A percentile compares a stretch with the other conserved stretches of the same genome.
phyloP scores from a whole-genome alignment of 805 yeast species.

The Ogataea zsoltii region DNA sequence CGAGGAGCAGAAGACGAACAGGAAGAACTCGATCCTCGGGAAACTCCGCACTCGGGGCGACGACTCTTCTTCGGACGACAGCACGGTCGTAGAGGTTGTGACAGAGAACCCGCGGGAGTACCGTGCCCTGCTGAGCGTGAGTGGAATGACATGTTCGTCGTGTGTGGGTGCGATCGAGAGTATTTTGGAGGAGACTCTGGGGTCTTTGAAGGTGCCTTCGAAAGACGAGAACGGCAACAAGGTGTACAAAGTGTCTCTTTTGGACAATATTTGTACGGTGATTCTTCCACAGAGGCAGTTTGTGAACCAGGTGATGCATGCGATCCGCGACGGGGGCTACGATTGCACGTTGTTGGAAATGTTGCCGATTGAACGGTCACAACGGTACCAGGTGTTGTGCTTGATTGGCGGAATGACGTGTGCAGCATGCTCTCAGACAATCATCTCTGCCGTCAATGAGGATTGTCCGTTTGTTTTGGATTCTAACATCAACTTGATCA shows the following conservation, averaged over 20 bases:
- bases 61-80: conserved; percentile 16
- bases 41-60: conserved; percentile 17
- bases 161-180: conserved; percentile 49
- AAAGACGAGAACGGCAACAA: conserved; percentile 15
- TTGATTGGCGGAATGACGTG: conserved; percentile 75
- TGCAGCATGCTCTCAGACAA: conserved; percentile 62
- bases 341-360: conserved; percentile 57
- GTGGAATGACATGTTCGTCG: conserved; percentile 71
- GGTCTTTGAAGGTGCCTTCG: conserved; percentile 15
- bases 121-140: conserved; percentile 55
- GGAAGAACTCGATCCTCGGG: neutral
- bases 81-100: conserved; percentile 28
- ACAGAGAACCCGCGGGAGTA: conserved; percentile 29
- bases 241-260: conserved; percentile 33
- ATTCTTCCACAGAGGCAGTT: conserved; percentile 53
- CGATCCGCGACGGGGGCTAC: conserved; percentile 47
- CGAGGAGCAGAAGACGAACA: conserved; percentile 19
- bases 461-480: conserved; percentile 52
- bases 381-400: conserved; percentile 54
- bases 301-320: conserved; percentile 49
- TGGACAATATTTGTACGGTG: conserved; percentile 53
- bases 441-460: conserved; percentile 47
- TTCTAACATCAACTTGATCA: conserved; percentile 55
- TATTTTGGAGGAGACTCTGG: conserved; percentile 37
- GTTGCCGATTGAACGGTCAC: conserved; percentile 53